Percentiles rank a stretch among this genome's conserved stretches.
Evolutionary conservation across 2,329 filamentous ascomycete species (phyloP).

Genomic region (Xylaria arbuscula): DNA sequence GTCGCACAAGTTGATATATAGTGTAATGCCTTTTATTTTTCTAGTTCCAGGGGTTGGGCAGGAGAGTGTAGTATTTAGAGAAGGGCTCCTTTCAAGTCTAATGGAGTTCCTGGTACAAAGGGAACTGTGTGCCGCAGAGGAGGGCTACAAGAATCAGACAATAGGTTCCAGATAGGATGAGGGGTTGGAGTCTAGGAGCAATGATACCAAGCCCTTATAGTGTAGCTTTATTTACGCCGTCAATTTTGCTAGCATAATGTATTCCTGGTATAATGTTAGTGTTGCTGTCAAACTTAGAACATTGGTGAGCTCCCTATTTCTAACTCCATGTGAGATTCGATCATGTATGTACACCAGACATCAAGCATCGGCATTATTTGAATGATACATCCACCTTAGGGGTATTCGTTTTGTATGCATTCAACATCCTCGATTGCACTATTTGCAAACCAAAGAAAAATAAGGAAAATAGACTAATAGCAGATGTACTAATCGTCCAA

Average conservation of each 20-base stretch:
- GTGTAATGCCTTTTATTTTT: not conserved
- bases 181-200: constrained; percentile 30
- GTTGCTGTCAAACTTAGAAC: not conserved
- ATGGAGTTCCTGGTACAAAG: constrained; percentile 15
- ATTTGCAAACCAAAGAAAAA: not conserved
- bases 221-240: constrained; percentile 36
- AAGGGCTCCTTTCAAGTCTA: constrained; percentile 16
- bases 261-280: not conserved
- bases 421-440: not conserved
- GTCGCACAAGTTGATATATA: constrained; percentile 9
- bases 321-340: not conserved
- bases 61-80: constrained; percentile 6
- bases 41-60: not conserved
- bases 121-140: not conserved
- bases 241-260: constrained; percentile 29
- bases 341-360: not conserved
- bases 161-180: not conserved
- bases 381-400: not conserved
- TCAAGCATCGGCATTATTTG: not conserved
- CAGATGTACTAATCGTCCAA: constrained; percentile 58
- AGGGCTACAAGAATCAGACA: not conserved
- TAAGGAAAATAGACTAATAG: constrained; percentile 2
- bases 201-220: constrained; percentile 43
- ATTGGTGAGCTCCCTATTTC: not conserved
- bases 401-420: not conserved